Conservation (phyloP, 192 early-diverging fungal species). For the Cladochytrium replicatum region DNA sequence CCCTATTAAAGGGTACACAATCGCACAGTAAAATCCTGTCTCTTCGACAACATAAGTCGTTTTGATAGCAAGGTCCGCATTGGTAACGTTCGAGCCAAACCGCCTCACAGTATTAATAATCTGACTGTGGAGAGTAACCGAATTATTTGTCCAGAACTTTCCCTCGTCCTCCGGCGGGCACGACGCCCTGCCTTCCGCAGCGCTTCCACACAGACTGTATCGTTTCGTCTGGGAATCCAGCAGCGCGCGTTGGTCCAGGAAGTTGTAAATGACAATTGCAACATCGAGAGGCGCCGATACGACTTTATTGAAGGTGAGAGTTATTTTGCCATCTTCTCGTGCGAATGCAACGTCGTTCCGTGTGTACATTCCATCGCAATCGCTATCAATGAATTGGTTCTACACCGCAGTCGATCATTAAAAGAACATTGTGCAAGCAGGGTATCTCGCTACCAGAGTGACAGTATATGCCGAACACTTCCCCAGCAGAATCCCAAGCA, state of each 20-base stretch:
- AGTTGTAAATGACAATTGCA: slow-evolving; percentile 26
- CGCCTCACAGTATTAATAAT: slow-evolving; percentile 18
- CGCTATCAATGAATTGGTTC: too few relatives aligned
- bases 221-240: not conserved
- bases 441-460: too few relatives aligned
- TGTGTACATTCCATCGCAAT: too few relatives aligned
- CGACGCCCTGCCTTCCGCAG: slow-evolving; percentile 3
- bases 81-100: slow-evolving; percentile 3
- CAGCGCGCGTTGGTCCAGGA: slow-evolving; percentile 13
- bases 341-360: too few relatives aligned
- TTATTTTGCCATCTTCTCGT: slow-evolving; percentile 10
- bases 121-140: slow-evolving; percentile 2
- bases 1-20: slow-evolving; percentile 27
- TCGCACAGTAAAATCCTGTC: slow-evolving; percentile 83
- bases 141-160: slow-evolving; percentile 20
- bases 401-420: too few relatives aligned
- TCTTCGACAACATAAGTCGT: slow-evolving; percentile 54
- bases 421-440: too few relatives aligned
- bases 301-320: slow-evolving; percentile 4
- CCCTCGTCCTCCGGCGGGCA: slow-evolving; percentile 19
- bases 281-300: not conserved
- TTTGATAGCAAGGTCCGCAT: not conserved
- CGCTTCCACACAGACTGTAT: slow-evolving; percentile 9
- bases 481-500: too few relatives aligned
- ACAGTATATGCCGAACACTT: too few relatives aligned